Conservation (phyloP, 2,329 filamentous ascomycete genomes). For the Aspergillus arachidicola region DNA sequence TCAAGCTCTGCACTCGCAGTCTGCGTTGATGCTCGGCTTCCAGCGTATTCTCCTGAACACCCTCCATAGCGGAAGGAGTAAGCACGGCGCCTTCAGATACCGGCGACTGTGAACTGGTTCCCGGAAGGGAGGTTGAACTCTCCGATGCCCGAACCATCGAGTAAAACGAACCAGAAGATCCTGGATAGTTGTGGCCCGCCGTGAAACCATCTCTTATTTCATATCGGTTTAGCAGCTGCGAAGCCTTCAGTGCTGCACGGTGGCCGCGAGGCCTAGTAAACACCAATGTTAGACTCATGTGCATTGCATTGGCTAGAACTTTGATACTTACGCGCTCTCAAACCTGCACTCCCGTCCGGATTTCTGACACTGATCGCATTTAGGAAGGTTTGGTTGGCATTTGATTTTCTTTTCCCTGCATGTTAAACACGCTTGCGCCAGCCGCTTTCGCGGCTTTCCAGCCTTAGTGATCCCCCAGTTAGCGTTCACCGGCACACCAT, state of each 20-base stretch:
- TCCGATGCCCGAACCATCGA: slow-evolving; percentile 32
- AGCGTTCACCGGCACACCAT: slow-evolving; percentile 84
- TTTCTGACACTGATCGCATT: slow-evolving; percentile 90
- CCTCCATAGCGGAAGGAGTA: slow-evolving; percentile 31
- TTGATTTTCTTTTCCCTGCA: slow-evolving; percentile 98
- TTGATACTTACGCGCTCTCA: slow-evolving; percentile 73
- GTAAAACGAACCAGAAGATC: slow-evolving; percentile 31
- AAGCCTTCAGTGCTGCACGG: slow-evolving; percentile 29
- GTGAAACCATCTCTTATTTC: slow-evolving; percentile 26
- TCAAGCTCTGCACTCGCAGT: slow-evolving; percentile 22
- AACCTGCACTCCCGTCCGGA: slow-evolving; percentile 84
- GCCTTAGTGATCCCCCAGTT: slow-evolving; percentile 95
- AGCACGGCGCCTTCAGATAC: slow-evolving; percentile 31
- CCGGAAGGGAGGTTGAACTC: slow-evolving; percentile 34
- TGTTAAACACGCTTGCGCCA: slow-evolving; percentile 89
- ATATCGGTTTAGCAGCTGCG: slow-evolving; percentile 25
- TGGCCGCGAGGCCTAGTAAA: slow-evolving; percentile 36
- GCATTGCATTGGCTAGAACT: background rate
- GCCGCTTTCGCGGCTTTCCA: slow-evolving; percentile 85
- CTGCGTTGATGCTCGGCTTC: slow-evolving; percentile 31
- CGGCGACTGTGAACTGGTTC: slow-evolving; percentile 34
- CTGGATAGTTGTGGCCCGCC: slow-evolving; percentile 22
- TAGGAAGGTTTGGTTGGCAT: slow-evolving; percentile 84
- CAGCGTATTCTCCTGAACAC: slow-evolving; percentile 25
- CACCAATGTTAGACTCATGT: background rate